These are phyloP conservation scores for Alternaria rosae DNA, from an alignment of 2,329 filamentous ascomycete genomes.

Conservation along the genomic window DNA sequence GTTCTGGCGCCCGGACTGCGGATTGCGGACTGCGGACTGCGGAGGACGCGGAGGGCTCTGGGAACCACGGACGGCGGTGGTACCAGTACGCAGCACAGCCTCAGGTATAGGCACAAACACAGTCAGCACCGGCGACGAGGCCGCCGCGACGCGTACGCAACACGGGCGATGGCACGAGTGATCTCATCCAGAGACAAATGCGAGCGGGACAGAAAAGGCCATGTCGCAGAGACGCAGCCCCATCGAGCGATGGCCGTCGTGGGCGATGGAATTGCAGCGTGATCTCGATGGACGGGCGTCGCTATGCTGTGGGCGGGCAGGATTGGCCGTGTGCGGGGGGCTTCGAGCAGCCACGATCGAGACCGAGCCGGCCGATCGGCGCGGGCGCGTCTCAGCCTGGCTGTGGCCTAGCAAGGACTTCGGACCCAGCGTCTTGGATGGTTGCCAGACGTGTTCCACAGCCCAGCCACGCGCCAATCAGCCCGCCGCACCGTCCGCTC, in stretches of 20 bases:
- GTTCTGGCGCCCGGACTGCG: not conserved
- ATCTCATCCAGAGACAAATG: not conserved
- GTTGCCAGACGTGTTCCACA: slow-evolving; percentile 5
- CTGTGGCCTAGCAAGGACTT: slow-evolving; percentile 4
- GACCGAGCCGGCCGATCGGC: slow-evolving; percentile 6
- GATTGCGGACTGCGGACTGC: not conserved
- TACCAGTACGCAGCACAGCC: not conserved
- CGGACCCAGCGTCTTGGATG: slow-evolving; percentile 8
- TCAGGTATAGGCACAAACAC: not conserved
- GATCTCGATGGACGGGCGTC: not conserved
- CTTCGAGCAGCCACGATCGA: slow-evolving; percentile 10
- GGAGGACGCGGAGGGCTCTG: not conserved
- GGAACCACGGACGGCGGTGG: not conserved
- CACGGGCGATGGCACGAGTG: not conserved
- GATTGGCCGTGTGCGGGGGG: slow-evolving; percentile 1
- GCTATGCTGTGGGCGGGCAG: not conserved
- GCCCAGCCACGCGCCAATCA: slow-evolving; percentile 18
- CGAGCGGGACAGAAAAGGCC: not conserved
- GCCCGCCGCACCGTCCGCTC: slow-evolving; percentile 1
- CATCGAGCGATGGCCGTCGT: not conserved
- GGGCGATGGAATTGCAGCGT: not conserved
- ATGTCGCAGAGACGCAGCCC: not conserved
- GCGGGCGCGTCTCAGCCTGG: slow-evolving; percentile 3
- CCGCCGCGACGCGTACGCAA: not conserved
- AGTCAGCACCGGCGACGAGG: not conserved